phyloP scores from a whole-genome alignment of 768 basidiomycete genomes.

The Exsudoporus frostii region DNA sequence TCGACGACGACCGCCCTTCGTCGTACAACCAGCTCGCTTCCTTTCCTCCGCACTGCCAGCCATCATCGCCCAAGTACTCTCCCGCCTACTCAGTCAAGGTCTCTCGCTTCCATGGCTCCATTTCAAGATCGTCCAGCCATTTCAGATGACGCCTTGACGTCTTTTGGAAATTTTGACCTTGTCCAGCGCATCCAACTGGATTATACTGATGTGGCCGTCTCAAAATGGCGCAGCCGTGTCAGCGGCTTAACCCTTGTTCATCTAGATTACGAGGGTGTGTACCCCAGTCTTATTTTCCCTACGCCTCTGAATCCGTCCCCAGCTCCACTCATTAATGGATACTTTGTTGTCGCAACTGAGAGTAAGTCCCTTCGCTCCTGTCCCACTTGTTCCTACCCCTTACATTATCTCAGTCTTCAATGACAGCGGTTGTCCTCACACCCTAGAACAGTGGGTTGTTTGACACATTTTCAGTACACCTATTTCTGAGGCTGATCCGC shows the following conservation, averaged over 20 bases:
- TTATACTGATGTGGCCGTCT: constrained; percentile 74
- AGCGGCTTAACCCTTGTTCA: constrained; percentile 91
- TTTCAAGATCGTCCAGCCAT: constrained; percentile 19
- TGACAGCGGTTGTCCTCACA: constrained; percentile 94
- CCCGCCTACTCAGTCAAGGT: constrained; percentile 3
- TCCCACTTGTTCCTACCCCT: neutral
- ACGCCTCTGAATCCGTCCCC: constrained; percentile 16
- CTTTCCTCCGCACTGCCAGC: neutral
- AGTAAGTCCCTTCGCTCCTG: constrained; percentile 45
- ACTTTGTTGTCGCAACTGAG: constrained; percentile 88
- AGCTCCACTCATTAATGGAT: constrained; percentile 90
- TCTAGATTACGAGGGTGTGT: constrained; percentile 81
- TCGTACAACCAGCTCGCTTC: constrained; percentile 4
- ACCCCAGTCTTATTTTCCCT: neutral
- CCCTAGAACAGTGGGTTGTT: constrained; percentile 81
- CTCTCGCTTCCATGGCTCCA: constrained; percentile 30
- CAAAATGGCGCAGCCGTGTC: constrained; percentile 84
- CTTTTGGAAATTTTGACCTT: constrained; percentile 80
- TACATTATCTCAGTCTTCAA: constrained; percentile 65
- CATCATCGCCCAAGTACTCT: neutral
- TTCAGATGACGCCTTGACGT: constrained; percentile 22
- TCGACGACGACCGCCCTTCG: constrained; percentile 14
- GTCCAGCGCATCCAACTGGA: constrained; percentile 72
- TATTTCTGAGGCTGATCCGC: constrained; percentile 1
- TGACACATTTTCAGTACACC: neutral